Evolutionary conservation across 1,284 basidiomycete genomes (phyloP).

Genomic region (Sparassis latifolia): DNA sequence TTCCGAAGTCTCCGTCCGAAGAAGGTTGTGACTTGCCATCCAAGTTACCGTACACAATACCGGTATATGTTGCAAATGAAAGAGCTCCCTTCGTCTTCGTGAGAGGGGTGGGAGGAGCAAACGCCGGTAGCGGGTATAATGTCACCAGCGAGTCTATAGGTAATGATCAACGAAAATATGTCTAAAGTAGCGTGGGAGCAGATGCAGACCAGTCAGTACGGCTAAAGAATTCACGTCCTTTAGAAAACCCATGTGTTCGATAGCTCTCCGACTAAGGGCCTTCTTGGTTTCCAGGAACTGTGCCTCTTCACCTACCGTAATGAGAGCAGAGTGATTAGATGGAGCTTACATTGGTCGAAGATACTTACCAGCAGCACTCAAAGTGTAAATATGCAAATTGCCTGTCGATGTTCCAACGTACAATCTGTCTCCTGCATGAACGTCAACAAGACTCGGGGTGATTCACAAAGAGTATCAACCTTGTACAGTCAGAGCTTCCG

Average conservation of each 20-base stretch:
- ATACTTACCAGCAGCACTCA: conserved; percentile 6
- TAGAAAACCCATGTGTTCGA: conserved; percentile 84
- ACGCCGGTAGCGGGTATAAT: conserved; percentile 56
- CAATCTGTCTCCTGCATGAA: conserved; percentile 58
- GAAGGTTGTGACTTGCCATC: conserved; percentile 14
- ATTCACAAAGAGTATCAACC: conserved; percentile 21
- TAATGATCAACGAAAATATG: not conserved
- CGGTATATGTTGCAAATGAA: conserved; percentile 71
- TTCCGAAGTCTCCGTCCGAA: conserved; percentile 25
- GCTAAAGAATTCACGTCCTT: conserved; percentile 80
- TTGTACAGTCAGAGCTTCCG: conserved; percentile 45
- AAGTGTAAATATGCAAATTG: conserved; percentile 53
- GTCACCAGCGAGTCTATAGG: conserved; percentile 55
- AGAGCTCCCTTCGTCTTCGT: conserved; percentile 74
- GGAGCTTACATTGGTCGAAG: too few species aligned
- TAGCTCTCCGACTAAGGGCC: conserved; percentile 44
- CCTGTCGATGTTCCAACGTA: conserved; percentile 75
- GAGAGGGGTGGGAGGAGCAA: conserved; percentile 66
- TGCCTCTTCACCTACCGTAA: conserved; percentile 13
- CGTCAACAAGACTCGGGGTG: not conserved
- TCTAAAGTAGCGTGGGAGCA: too few species aligned
- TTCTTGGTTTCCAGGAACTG: conserved; percentile 64
- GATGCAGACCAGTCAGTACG: conserved; percentile 60
- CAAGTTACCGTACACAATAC: conserved; percentile 38
- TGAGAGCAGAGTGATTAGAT: too few species aligned